These are phyloP conservation scores for Fusarium coffeatum DNA, from an alignment of 2,329 filamentous ascomycete genomes.

Conservation along the genomic window DNA sequence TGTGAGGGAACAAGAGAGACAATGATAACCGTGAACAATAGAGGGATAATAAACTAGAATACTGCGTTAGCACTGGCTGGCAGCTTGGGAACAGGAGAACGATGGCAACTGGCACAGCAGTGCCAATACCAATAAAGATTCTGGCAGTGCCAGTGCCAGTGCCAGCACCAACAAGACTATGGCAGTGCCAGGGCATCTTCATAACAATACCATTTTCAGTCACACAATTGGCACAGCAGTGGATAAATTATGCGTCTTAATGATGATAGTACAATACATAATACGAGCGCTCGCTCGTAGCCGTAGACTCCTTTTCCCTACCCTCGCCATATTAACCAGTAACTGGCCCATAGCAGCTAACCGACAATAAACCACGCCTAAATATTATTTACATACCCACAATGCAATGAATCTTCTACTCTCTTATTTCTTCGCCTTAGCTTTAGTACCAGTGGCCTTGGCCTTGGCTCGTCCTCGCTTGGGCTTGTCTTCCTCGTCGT, in stretches of 20 bases:
- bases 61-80: neutral
- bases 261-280: constrained; percentile 15
- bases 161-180: too few relatives aligned
- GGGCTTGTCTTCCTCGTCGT: constrained; percentile 60
- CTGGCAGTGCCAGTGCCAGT: neutral
- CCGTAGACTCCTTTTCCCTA: constrained; percentile 27
- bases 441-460: constrained; percentile 56
- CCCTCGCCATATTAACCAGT: constrained; percentile 13
- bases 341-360: neutral
- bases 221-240: too few relatives aligned
- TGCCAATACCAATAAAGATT: neutral
- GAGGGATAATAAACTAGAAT: neutral
- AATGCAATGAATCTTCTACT: neutral
- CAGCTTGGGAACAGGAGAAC: constrained; percentile 6
- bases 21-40: neutral
- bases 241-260: constrained; percentile 2
- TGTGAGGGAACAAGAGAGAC: neutral
- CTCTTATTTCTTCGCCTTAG: constrained; percentile 60
- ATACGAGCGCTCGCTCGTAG: constrained; percentile 11
- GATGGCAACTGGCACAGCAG: neutral
- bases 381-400: constrained; percentile 14
- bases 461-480: constrained; percentile 60
- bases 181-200: neutral
- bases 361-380: constrained; percentile 13
- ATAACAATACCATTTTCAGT: neutral